Evolutionary conservation across 2,329 filamentous ascomycete species (phyloP).

Genomic region (Exophiala sideris): DNA sequence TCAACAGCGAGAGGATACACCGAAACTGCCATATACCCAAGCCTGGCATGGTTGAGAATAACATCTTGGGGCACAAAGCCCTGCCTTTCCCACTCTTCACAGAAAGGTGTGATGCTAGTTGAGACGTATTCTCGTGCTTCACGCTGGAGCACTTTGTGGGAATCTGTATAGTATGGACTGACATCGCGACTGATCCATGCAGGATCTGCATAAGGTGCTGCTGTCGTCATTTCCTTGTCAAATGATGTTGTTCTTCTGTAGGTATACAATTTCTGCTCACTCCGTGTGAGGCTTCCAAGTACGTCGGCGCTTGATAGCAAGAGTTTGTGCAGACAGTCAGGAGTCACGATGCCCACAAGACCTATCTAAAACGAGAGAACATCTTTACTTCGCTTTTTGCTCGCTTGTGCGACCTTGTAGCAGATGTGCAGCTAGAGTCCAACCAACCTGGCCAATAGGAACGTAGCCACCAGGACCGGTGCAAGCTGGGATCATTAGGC

Average conservation of each 20-base stretch:
- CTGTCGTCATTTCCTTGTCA: not conserved
- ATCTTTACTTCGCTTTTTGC: too few relatives aligned
- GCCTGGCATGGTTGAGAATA: constrained; percentile 14
- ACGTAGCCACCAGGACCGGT: too few relatives aligned
- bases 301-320: too few relatives aligned
- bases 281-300: too few relatives aligned
- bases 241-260: not conserved
- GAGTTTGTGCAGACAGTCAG: too few relatives aligned
- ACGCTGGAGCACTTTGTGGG: constrained; percentile 58
- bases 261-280: not conserved
- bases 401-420: too few relatives aligned
- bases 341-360: too few relatives aligned
- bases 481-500: too few relatives aligned
- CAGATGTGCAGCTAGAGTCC: too few relatives aligned
- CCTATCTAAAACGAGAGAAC: too few relatives aligned
- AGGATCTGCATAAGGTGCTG: constrained; percentile 36
- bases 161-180: constrained; percentile 60
- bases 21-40: constrained; percentile 21
- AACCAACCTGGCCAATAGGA: too few relatives aligned
- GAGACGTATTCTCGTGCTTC: constrained; percentile 59
- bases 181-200: constrained; percentile 45
- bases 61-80: constrained; percentile 45
- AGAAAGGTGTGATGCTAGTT: constrained; percentile 54
- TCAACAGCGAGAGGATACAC: constrained; percentile 16
- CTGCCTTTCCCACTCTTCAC: constrained; percentile 62